Conservation (phyloP, 129 eudicot species). For the Flaveria trinervia region DNA sequence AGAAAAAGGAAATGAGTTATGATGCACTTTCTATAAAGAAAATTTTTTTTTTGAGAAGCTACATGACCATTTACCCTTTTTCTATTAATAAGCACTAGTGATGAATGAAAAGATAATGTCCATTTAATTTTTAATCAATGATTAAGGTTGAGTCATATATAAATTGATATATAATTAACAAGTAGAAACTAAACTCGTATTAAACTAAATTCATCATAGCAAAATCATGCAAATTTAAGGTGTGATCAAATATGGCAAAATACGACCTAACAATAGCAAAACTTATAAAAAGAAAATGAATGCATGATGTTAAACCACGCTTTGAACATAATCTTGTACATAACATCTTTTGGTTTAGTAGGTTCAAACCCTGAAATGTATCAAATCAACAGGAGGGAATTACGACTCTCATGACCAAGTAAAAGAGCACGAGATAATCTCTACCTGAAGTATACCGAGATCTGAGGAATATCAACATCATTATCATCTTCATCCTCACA, state of each 20-base stretch:
- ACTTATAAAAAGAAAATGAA: background rate
- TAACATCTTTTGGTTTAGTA: slow-evolving; percentile 18
- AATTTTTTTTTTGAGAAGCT: no score
- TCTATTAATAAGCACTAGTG: no score
- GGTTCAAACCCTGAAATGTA: slow-evolving; percentile 15
- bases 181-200: no score
- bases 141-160: no score
- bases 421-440: background rate
- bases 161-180: no score
- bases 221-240: no score
- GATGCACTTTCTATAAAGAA: no score
- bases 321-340: slow-evolving; percentile 32
- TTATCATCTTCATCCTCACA: slow-evolving; percentile 92
- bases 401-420: slow-evolving; percentile 22
- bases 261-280: background rate
- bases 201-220: no score
- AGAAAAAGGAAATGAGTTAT: no score
- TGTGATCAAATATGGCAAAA: background rate
- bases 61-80: no score
- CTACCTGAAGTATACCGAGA: slow-evolving; percentile 74
- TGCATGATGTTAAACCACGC: slow-evolving; percentile 22
- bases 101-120: no score
- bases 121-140: no score
- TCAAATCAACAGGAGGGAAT: slow-evolving; percentile 5
- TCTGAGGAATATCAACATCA: slow-evolving; percentile 80